Evolutionary conservation across 2,329 filamentous ascomycete genomes (phyloP).

Genomic region (Akanthomyces uredinophilus): DNA sequence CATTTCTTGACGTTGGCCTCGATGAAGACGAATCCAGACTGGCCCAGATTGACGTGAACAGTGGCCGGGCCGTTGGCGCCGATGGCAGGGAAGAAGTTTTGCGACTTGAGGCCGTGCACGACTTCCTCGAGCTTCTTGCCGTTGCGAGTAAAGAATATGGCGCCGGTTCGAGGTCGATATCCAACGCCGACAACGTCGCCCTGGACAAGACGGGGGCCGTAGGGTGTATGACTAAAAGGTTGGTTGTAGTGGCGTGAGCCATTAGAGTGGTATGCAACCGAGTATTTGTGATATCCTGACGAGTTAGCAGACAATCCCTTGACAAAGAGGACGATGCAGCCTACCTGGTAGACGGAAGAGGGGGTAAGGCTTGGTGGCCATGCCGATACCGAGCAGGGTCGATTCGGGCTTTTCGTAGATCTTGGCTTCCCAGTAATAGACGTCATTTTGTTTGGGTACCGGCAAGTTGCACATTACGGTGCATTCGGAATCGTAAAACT

Average conservation of each 20-base stretch:
- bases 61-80: constrained; percentile 90
- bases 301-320: constrained; percentile 19
- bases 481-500: constrained; percentile 97
- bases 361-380: constrained; percentile 96
- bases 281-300: constrained; percentile 80
- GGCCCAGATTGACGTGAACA: constrained; percentile 95
- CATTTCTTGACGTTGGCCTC: constrained; percentile 99
- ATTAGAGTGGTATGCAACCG: constrained; percentile 83
- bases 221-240: constrained; percentile 73
- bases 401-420: constrained; percentile 94
- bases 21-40: constrained; percentile 97
- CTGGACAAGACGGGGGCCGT: constrained; percentile 81
- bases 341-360: constrained; percentile 88
- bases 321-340: constrained; percentile 23
- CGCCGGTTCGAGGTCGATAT: constrained; percentile 88
- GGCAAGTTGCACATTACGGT: constrained; percentile 95
- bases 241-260: constrained; percentile 89
- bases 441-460: constrained; percentile 97
- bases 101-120: constrained; percentile 83
- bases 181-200: constrained; percentile 95
- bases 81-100: constrained; percentile 97
- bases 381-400: constrained; percentile 82
- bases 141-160: constrained; percentile 96
- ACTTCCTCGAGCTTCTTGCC: constrained; percentile 96
- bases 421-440: constrained; percentile 99